These are phyloP conservation scores for Sugiyamaella floridensis DNA, from an alignment of 805 yeast genomes.

Conservation along the genomic window DNA sequence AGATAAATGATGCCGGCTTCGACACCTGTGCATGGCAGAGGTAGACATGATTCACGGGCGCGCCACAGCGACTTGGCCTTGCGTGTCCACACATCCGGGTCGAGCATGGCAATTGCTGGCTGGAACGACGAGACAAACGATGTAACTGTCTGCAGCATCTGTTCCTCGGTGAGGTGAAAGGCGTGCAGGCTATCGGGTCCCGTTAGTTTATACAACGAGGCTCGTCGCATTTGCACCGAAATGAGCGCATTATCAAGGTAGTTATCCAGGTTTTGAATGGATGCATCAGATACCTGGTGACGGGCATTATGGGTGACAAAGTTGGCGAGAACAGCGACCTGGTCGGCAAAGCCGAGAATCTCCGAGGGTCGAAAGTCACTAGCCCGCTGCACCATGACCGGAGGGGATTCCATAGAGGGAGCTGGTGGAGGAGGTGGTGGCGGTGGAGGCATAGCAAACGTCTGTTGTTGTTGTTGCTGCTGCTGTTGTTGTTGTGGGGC, in stretches of 20 bases:
- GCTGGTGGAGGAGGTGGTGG: not conserved
- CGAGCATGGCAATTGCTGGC: slow-evolving; percentile 10
- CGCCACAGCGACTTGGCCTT: slow-evolving; percentile 16
- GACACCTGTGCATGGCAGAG: not conserved
- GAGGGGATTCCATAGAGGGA: not conserved
- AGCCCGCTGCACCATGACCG: not conserved
- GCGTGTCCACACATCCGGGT: slow-evolving; percentile 13
- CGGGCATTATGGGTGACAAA: not conserved
- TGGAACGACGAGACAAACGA: slow-evolving; percentile 9
- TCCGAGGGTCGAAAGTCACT: not conserved
- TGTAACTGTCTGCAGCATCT: slow-evolving; percentile 15
- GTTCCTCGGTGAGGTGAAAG: slow-evolving; percentile 16
- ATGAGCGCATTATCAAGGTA: not conserved
- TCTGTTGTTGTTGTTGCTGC: not conserved
- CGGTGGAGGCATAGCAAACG: not conserved
- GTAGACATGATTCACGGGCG: slow-evolving; percentile 10
- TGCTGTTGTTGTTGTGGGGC: no score
- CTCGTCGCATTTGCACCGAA: not conserved
- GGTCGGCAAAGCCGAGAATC: not conserved
- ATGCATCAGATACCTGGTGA: not conserved
- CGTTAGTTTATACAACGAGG: not conserved
- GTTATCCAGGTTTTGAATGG: not conserved
- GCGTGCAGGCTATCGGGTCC: slow-evolving; percentile 2
- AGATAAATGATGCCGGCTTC: slow-evolving; percentile 12
- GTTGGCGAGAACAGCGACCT: not conserved